Evolutionary conservation across 768 basidiomycete genomes (phyloP).

Genomic region (Lactarius quietus): DNA sequence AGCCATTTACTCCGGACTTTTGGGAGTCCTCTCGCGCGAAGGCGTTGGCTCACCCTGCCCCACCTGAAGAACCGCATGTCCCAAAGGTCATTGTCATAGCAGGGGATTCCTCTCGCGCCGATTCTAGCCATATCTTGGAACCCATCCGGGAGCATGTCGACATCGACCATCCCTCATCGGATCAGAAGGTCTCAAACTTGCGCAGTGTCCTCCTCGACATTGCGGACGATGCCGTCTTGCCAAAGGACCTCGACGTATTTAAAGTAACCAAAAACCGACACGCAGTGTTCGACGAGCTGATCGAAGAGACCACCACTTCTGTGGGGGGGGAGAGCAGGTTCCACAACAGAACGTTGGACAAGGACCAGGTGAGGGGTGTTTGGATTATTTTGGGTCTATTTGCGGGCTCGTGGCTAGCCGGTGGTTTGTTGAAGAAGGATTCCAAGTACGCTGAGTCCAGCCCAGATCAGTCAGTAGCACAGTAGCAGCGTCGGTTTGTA

Average conservation of each 20-base stretch:
- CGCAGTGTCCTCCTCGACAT: constrained; percentile 36
- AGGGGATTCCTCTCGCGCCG: constrained; percentile 44
- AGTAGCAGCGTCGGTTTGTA: not conserved
- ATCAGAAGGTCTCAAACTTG: constrained; percentile 12
- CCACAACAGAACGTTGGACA: constrained; percentile 37
- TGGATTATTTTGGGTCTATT: constrained; percentile 48
- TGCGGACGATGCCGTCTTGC: constrained; percentile 38
- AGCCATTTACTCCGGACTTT: constrained; percentile 62
- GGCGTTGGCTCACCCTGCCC: constrained; percentile 28
- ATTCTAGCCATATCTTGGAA: constrained; percentile 44
- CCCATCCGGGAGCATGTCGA: constrained; percentile 25
- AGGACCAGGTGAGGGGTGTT: constrained; percentile 47
- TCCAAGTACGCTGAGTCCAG: constrained; percentile 27
- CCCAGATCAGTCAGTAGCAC: constrained; percentile 11
- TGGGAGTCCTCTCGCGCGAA: constrained; percentile 49
- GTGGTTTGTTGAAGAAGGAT: constrained; percentile 32
- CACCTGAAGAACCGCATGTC: constrained; percentile 29
- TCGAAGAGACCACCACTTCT: constrained; percentile 14
- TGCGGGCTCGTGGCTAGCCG: constrained; percentile 46
- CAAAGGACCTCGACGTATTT: constrained; percentile 25
- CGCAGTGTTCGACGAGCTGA: constrained; percentile 20
- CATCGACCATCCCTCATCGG: constrained; percentile 17
- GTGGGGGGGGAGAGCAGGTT: not conserved
- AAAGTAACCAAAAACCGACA: constrained; percentile 4
- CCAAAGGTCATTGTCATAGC: constrained; percentile 53